Base-by-base conservation (phyloP, 116 monocot species). In the Papilionanthe hybrid region DNA sequence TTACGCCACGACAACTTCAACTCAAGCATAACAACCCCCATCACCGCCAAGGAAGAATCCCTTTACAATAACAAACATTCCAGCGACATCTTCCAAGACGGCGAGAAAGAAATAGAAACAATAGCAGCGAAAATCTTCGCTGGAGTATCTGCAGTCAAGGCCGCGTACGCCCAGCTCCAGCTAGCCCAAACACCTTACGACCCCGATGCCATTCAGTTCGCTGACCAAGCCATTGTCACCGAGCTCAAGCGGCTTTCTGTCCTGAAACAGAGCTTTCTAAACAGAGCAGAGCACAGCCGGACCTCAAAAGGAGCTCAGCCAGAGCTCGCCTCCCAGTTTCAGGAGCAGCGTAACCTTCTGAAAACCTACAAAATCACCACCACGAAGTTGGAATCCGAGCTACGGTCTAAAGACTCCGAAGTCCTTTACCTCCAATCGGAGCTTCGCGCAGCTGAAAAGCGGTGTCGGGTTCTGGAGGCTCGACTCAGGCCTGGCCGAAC, bases 151-250 rank as follows among this genome's bases (percentile, higher is more conserved):
- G 88, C 94, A 60, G 78, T 94, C 53, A 94, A 94, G 79, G 94
- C 94, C 5, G 72, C 88, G 29, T 94, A 94, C 75, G 94, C 92
- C 0, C 86, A 92, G 82, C 81, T 94, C 55, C 94, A 94, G 88
- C 55, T 90, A 7, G 94, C 90, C 13, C 90, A 94, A 75, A 73
- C 82, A 15, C 94, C 94, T 0, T 94, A 90, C 74, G 85, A 90
- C 74, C 90, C 94, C 1, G 92, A 91, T 1, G 48, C 90, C 72
- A 86, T 94, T 37, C 88, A 94, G 63, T 78, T 85, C 23, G 85
- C 90, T 5, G 94, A 94, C 67, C 72, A 42, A 11, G 76, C 72
- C 17, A 69, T 94, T 4, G 88, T 94, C 37, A 76, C 85, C 17
- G 88, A 94, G 77, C 85, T 94, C 42, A 86, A 90, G 82, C 81